Evolutionary conservation across 306 rosid species (phyloP).

Genomic region (Alnus glutinosa): DNA sequence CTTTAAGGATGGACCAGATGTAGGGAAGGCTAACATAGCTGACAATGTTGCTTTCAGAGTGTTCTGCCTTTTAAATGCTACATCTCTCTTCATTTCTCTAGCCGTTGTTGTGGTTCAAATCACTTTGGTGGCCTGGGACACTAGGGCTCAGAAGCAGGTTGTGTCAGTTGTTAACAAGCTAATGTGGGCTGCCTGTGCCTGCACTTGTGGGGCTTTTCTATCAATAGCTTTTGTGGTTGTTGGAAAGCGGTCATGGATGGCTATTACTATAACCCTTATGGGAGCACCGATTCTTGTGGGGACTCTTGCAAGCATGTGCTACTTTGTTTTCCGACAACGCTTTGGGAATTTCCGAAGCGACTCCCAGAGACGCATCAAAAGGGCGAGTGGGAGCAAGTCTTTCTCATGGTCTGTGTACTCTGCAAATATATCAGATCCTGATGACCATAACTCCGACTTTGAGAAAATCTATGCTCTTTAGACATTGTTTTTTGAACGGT

Average conservation of each 20-base stretch:
- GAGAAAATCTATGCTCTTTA: slow-evolving; percentile 83
- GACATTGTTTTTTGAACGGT: slow-evolving; percentile 3
- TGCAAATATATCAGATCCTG: slow-evolving; percentile 74
- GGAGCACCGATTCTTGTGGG: slow-evolving; percentile 81
- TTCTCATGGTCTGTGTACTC: slow-evolving; percentile 85
- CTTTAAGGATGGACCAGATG: slow-evolving; percentile 12
- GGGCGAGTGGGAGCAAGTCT: slow-evolving; percentile 83
- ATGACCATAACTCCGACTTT: slow-evolving; percentile 74
- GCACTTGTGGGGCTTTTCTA: slow-evolving; percentile 89
- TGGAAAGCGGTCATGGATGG: slow-evolving; percentile 79
- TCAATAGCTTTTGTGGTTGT: slow-evolving; percentile 77
- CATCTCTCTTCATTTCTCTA: slow-evolving; percentile 85
- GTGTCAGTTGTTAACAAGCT: slow-evolving; percentile 93
- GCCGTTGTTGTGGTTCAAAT: slow-evolving; percentile 97
- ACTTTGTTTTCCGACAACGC: slow-evolving; percentile 87
- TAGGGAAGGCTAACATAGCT: slow-evolving; percentile 71
- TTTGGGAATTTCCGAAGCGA: slow-evolving; percentile 58
- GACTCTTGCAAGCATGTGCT: slow-evolving; percentile 85
- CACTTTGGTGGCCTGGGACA: slow-evolving; percentile 98
- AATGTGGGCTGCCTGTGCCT: slow-evolving; percentile 97
- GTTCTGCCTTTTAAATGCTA: slow-evolving; percentile 78
- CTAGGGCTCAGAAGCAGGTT: slow-evolving; percentile 84
- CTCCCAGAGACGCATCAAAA: slow-evolving; percentile 82
- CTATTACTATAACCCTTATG: slow-evolving; percentile 60
- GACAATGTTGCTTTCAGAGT: slow-evolving; percentile 57